A percentile compares a stretch with the other conserved stretches of the same genome.
These are phyloP conservation scores for Nicotiana rustica DNA, from an alignment of 305 asterid species.

Conservation along the genomic window DNA sequence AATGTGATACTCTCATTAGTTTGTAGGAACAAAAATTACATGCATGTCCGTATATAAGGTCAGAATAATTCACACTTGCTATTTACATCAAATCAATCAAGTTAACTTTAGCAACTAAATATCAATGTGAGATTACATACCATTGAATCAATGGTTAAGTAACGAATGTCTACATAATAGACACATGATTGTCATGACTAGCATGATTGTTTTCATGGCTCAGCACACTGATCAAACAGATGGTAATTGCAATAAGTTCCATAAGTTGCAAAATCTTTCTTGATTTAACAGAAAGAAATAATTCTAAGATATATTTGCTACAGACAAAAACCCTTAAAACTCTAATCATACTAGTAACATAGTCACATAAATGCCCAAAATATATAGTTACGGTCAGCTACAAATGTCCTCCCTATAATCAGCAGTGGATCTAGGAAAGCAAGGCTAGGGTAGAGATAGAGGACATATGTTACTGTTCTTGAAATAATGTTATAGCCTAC, in stretches of 20 bases:
- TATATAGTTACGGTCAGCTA: too few relatives aligned
- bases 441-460: constrained; percentile 40
- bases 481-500: constrained; percentile 34
- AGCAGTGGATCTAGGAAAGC: constrained; percentile 21
- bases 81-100: neutral
- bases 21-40: neutral
- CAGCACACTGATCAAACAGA: neutral
- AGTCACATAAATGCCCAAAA: neutral
- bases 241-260: neutral
- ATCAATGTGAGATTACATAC: neutral
- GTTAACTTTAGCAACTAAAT: neutral
- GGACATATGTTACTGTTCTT: constrained; percentile 32
- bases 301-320: neutral
- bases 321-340: neutral
- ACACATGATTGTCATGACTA: neutral
- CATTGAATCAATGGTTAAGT: neutral
- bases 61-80: neutral
- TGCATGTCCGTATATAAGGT: neutral
- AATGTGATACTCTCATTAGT: neutral
- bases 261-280: neutral
- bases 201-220: neutral
- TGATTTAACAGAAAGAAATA: neutral
- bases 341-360: constrained; percentile 3
- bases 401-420: constrained; percentile 6
- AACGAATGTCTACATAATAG: too few relatives aligned